These are phyloP conservation scores for Talaromyces sp. DNA, from an alignment of 2,329 filamentous ascomycete species.

Conservation along the genomic window DNA sequence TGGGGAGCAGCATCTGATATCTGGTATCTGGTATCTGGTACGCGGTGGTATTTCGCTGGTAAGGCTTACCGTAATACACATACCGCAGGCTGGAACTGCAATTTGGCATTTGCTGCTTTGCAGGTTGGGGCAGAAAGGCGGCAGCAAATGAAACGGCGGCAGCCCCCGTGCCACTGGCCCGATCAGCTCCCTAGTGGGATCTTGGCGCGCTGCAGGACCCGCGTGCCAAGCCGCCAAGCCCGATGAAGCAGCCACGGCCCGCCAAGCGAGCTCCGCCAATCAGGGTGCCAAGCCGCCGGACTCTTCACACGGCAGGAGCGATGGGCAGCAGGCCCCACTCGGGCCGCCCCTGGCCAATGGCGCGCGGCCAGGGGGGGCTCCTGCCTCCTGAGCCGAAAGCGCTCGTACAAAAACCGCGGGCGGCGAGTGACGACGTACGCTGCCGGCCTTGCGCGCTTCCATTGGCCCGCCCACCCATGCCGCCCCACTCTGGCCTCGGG, in stretches of 20 bases:
- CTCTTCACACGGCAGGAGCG: neutral
- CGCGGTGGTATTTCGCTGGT: neutral
- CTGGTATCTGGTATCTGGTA: neutral
- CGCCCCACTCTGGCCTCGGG: neutral
- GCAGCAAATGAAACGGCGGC: neutral
- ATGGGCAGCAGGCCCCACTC: neutral
- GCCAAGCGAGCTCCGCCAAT: neutral
- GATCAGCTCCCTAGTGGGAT: neutral
- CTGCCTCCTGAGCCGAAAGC: neutral
- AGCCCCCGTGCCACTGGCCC: neutral
- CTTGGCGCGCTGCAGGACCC: neutral
- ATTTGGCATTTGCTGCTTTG: neutral
- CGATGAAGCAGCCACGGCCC: neutral
- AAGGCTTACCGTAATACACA: neutral
- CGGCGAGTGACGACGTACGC: neutral
- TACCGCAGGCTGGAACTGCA: neutral
- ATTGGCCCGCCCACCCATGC: neutral
- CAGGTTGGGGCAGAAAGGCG: neutral
- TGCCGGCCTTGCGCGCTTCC: neutral
- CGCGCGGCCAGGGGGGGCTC: neutral
- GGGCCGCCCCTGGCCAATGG: neutral
- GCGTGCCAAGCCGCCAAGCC: neutral
- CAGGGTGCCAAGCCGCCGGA: neutral
- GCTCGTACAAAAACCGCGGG: neutral
- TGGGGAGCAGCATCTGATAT: too few species aligned